Percentiles rank a stretch among this genome's conserved stretches.
Evolutionary conservation across 257 asterid species (phyloP).

Genomic region (Salvia hispanica): DNA sequence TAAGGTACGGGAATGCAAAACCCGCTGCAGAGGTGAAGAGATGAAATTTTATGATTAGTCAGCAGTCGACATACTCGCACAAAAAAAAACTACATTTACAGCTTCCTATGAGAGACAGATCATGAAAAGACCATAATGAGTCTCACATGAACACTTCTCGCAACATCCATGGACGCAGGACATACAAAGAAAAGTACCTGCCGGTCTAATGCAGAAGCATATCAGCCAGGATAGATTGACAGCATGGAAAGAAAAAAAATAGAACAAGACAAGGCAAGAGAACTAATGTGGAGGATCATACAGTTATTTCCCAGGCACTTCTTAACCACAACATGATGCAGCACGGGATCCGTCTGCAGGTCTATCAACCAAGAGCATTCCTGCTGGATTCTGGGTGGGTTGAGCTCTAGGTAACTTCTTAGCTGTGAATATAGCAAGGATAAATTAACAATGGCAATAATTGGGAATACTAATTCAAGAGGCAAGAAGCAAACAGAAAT

Average conservation of each 20-base stretch:
- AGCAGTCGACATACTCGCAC: conserved; percentile 1
- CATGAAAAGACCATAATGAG: conserved; percentile 4
- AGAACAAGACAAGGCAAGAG: neutral
- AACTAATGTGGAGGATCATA: conserved; percentile 25
- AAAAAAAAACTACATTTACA: conserved; percentile 30
- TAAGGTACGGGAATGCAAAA: neutral
- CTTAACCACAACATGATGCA: conserved; percentile 60
- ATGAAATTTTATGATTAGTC: conserved; percentile 19
- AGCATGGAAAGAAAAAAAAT: neutral
- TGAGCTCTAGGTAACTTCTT: conserved; percentile 76
- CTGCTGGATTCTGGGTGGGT: conserved; percentile 66
- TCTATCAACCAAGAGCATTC: conserved; percentile 78
- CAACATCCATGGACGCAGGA: conserved; percentile 20
- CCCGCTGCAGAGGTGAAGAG: neutral
- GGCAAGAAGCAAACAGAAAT: neutral
- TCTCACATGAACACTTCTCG: conserved; percentile 20
- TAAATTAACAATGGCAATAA: neutral
- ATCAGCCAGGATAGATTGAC: conserved; percentile 1
- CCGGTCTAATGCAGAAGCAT: conserved; percentile 5
- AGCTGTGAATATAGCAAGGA: conserved; percentile 45
- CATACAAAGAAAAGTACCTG: conserved; percentile 26
- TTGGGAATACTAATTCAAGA: neutral
- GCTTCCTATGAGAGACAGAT: conserved; percentile 25
- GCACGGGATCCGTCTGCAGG: conserved; percentile 63
- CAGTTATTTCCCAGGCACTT: conserved; percentile 11